phyloP scores from a whole-genome alignment of 345 rosid genomes.

The Geranium rotundifolium region DNA sequence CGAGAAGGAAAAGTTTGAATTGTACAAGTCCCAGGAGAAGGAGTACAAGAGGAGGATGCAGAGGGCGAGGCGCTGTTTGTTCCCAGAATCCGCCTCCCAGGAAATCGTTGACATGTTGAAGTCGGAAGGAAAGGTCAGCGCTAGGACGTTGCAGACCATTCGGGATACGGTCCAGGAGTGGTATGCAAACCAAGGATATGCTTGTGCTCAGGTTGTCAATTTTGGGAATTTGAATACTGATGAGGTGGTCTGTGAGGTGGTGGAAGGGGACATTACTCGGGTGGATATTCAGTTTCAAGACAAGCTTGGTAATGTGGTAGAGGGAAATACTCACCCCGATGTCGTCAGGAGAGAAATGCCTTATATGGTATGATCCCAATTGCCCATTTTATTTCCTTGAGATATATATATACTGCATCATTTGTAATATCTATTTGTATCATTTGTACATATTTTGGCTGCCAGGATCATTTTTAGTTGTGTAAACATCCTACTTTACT shows the following conservation, averaged over 20 bases:
- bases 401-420: not conserved
- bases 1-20: slow-evolving; percentile 88
- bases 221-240: slow-evolving; percentile 88
- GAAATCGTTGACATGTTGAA: slow-evolving; percentile 71
- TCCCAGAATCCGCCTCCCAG: slow-evolving; percentile 39
- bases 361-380: slow-evolving; percentile 37
- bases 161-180: slow-evolving; percentile 91
- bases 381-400: not conserved
- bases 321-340: slow-evolving; percentile 76
- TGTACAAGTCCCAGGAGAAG: slow-evolving; percentile 67
- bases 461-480: not conserved
- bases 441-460: not conserved
- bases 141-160: slow-evolving; percentile 81
- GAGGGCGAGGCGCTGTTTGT: slow-evolving; percentile 68
- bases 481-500: not conserved
- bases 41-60: slow-evolving; percentile 81
- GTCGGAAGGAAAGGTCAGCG: slow-evolving; percentile 78
- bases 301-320: slow-evolving; percentile 90
- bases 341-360: slow-evolving; percentile 82
- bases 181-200: slow-evolving; percentile 96
- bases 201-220: slow-evolving; percentile 94
- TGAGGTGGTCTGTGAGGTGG: slow-evolving; percentile 97
- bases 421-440: too few species aligned
- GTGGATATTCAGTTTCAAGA: slow-evolving; percentile 71
- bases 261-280: slow-evolving; percentile 94